Evolutionary conservation across 352 stramenopile species (phyloP), one percentile per base, ranked within the genome.

Genomic region (Phytophthora vignae): DNA sequence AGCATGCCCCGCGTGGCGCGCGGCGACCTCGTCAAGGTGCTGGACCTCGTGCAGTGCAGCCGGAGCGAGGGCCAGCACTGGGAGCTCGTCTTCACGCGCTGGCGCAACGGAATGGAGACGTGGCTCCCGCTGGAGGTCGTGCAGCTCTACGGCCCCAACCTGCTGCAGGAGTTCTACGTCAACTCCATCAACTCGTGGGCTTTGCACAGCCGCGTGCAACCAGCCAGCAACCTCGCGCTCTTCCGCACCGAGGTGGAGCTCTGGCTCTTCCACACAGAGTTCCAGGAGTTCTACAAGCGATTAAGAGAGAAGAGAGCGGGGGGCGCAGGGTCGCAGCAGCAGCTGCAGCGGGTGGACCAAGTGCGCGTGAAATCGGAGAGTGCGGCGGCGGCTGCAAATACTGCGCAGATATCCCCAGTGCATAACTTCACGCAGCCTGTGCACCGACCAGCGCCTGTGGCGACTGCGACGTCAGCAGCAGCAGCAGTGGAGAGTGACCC

Each of bases 101-200:
- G 87, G 87, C 77, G 83, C 62, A 91, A 78, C 73, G 75, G 73
- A 15, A 80, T 85, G 72, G 77, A 90, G 62, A 87, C 87, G 29
- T 94, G 87, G 87, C 69, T 94, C 17, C 78, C 87, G 4, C 69
- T 90, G 5, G 84, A 92, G 53, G 71, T 91, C 29, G 76, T 91
- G 60, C 76, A 86, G 50, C 53, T 72, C 25, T 76, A 73, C 27
- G 74, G 81, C 7, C 38, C 74, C 15, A 63, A 83, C 10, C 56
- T 92, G 50, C 64, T 94, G 52, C 84, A 94, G 58, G 81, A 87
- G 58, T 92, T 94, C 62, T 94, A 91, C 55, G 85, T 93, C 48
- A 91, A 87, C 58, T 89, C 69, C 27, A 81, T 92, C 67, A 94
- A 94, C 65, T 94, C 87, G 40, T 94, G 87, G 87, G 74, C 61